Percentiles rank a stretch among this genome's conserved stretches.
Conservation (phyloP, 345 rosid species). For the Anacardium occidentale region DNA sequence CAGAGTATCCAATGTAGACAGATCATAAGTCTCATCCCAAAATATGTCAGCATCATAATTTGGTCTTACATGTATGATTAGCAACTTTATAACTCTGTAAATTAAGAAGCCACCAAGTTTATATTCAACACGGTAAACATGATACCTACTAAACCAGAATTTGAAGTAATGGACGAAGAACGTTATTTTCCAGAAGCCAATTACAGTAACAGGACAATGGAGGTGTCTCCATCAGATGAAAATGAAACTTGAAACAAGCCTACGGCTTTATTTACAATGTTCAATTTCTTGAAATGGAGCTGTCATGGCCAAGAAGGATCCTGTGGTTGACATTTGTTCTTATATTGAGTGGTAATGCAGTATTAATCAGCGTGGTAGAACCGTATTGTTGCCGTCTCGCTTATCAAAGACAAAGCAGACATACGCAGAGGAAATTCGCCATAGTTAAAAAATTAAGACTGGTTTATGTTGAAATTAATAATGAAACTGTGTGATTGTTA, state of each 20-base stretch:
- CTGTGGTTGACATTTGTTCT: not conserved
- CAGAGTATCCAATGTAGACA: not conserved
- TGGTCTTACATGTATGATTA: not conserved
- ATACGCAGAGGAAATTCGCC: not conserved
- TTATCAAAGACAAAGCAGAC: not conserved
- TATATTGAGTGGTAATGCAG: not conserved
- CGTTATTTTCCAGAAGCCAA: not conserved
- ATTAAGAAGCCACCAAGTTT: no score
- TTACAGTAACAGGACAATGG: not conserved
- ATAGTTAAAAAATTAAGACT: not conserved
- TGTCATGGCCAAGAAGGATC: not conserved
- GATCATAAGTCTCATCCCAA: not conserved
- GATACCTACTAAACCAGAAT: not conserved
- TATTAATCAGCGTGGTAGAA: not conserved
- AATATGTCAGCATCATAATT: not conserved
- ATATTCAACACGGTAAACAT: not conserved
- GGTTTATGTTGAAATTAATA: not conserved
- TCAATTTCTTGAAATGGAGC: no score
- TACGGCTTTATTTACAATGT: not conserved
- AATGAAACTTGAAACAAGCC: not conserved
- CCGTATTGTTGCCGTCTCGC: not conserved
- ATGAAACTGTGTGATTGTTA: not conserved
- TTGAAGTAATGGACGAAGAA: not conserved
- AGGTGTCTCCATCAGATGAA: not conserved
- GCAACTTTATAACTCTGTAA: not conserved